phyloP scores from a whole-genome alignment of 2,329 filamentous ascomycete genomes.

The Aspergillus bombycis region DNA sequence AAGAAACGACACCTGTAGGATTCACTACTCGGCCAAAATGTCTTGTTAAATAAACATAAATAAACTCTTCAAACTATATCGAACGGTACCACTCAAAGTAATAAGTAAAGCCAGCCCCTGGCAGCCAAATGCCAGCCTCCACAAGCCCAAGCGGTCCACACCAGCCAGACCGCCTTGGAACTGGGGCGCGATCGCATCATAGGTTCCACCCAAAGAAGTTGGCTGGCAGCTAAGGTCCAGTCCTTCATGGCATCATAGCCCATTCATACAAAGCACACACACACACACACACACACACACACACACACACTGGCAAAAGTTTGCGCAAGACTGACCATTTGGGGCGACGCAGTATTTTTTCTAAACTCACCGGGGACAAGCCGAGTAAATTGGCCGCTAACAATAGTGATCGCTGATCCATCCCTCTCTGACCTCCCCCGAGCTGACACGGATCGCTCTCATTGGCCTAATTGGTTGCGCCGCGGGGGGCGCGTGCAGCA shows the following conservation, averaged over 20 bases:
- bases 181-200: constrained; percentile 1
- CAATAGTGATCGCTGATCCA: constrained; percentile 9
- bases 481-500: constrained; percentile 20
- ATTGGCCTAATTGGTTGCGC: constrained; percentile 24
- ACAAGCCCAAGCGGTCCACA: constrained; percentile 2
- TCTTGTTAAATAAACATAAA: not conserved
- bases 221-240: not conserved
- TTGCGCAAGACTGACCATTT: not conserved
- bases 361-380: not conserved
- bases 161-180: constrained; percentile 7
- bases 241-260: not conserved
- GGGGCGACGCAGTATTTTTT: not conserved
- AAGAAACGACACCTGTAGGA: not conserved
- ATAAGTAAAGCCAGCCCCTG: not conserved
- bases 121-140: not conserved
- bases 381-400: constrained; percentile 11
- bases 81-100: no score
- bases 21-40: not conserved
- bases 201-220: not conserved
- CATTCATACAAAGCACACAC: not conserved
- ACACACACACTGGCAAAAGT: not conserved
- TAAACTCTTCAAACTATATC: not conserved
- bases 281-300: no score
- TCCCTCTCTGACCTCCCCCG: constrained; percentile 10
- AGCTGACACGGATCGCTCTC: constrained; percentile 27